phyloP scores from a whole-genome alignment of 2,329 filamentous ascomycete genomes.

The Cyphellophora attinorum region DNA sequence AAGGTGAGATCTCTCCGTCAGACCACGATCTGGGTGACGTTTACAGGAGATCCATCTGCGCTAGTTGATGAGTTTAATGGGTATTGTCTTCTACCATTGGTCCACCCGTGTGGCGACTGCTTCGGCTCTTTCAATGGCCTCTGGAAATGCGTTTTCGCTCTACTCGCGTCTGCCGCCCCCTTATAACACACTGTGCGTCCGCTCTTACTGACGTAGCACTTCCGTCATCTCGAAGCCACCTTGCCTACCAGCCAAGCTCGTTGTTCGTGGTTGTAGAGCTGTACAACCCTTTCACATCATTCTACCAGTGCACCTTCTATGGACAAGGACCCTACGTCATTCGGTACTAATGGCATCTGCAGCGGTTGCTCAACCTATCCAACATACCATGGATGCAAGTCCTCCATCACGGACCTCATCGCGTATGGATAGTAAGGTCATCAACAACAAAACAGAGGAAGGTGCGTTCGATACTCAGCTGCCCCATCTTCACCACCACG shows the following conservation, averaged over 20 bases:
- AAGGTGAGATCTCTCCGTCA: too few relatives aligned
- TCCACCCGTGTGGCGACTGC: too few relatives aligned
- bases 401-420: constrained; percentile 26
- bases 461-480: constrained; percentile 8
- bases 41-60: too few relatives aligned
- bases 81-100: too few relatives aligned
- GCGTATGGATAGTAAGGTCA: too few relatives aligned
- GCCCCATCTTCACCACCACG: neutral
- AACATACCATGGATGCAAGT: constrained; percentile 16
- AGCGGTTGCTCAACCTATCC: constrained; percentile 2
- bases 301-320: too few relatives aligned
- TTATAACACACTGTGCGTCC: constrained; percentile 1
- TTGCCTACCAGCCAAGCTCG: constrained; percentile 1
- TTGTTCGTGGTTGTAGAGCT: too few relatives aligned
- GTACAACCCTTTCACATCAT: too few relatives aligned
- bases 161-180: constrained; percentile 1
- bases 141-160: neutral
- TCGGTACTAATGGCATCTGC: constrained; percentile 3
- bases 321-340: too few relatives aligned
- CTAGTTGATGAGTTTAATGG: too few relatives aligned
- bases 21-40: too few relatives aligned
- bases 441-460: too few relatives aligned
- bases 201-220: constrained; percentile 3
- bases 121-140: constrained; percentile 1
- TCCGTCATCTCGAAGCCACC: constrained; percentile 3